Evolutionary conservation across 495 filamentous ascomycete genomes (phyloP), one percentile per base, ranked within the genome.

Genomic region (Xylaria cubensis): DNA sequence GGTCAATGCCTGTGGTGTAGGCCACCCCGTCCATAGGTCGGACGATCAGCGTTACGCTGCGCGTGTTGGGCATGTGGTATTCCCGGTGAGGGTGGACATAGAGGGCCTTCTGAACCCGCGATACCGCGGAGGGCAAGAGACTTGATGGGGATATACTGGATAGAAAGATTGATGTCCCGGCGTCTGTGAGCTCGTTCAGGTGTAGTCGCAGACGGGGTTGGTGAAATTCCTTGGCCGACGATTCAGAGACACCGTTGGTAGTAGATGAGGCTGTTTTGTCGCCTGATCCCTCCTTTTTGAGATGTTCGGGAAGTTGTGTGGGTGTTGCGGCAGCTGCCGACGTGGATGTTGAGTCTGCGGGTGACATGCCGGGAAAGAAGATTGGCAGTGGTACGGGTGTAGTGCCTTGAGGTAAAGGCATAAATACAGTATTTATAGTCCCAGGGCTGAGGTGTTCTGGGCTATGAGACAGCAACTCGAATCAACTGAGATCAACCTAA

Each of bases 41-140:
- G 17, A 98, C 86, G 73, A 97, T 85, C n/a, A 98, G 79, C 0
- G 94, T 97, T n/a, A 98, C 89, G 24, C 93, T 96, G 51, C 94
- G 91, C 9, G 84, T 86, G 0, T 81, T 79, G 36, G 86, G 85
- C 0, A 84, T 85, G 12, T 82, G 75, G 41, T 48, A 66, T 32
- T 8, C 39, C 42, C 21, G 12, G 29, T 41, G 3, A 15, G 67
- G 50, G 5, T 32, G 26, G 24, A 68, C 46, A 68, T 79, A 79
- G 0, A 79, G 77, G 36, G 74, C 71, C 48, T 69, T 72, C 48
- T 75, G 71, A 7, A 97, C 93, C 71, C 85, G 83, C 17, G 83
- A 67, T n/a, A 97, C 87, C 46, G 90, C 88, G 2, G 80, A 81
- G 46, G 87, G 83, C 5, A 97, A 79, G 13, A 91, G 84, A 13